Percentiles rank a stretch among this genome's conserved stretches.
Conservation (phyloP, 1,284 basidiomycete genomes). For the Tranzscheliella williamsii region DNA sequence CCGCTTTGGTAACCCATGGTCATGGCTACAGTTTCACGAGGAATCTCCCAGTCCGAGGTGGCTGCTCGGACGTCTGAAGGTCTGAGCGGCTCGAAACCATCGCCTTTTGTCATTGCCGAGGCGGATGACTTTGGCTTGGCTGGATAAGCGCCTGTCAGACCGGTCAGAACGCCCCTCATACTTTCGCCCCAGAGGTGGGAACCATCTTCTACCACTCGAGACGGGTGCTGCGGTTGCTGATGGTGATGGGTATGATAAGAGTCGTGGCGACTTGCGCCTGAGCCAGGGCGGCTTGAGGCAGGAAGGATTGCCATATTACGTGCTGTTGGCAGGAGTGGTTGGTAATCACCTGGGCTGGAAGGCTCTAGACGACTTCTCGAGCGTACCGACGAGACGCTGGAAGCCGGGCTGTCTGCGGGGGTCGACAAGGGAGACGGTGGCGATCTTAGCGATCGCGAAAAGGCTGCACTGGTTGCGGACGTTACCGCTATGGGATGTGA, state of each 20-base stretch:
- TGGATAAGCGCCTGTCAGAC: constrained; percentile 31
- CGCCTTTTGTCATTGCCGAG: constrained; percentile 5
- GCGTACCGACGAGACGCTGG: neutral
- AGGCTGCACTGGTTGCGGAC: too few relatives aligned
- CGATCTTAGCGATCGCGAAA: too few relatives aligned
- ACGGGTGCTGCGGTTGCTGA: neutral
- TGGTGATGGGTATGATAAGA: too few relatives aligned
- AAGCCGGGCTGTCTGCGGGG: neutral
- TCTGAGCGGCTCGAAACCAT: constrained; percentile 22
- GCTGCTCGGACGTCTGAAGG: constrained; percentile 31
- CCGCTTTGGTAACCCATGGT: constrained; percentile 31
- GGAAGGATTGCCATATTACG: neutral
- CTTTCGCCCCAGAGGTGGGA: constrained; percentile 34
- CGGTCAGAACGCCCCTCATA: constrained; percentile 39
- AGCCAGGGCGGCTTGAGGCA: too few relatives aligned
- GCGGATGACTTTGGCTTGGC: constrained; percentile 13
- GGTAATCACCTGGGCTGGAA: neutral
- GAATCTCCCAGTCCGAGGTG: constrained; percentile 32
- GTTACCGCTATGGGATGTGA: too few relatives aligned
- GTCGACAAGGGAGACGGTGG: too few relatives aligned
- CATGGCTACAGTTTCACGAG: constrained; percentile 39
- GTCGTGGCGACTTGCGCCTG: too few relatives aligned
- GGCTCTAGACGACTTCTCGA: neutral
- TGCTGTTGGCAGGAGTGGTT: neutral
- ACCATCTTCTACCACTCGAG: constrained; percentile 8